These are phyloP conservation scores for Tetrapisispora taiwanensis DNA, from an alignment of 805 yeast genomes.

Conservation along the genomic window DNA sequence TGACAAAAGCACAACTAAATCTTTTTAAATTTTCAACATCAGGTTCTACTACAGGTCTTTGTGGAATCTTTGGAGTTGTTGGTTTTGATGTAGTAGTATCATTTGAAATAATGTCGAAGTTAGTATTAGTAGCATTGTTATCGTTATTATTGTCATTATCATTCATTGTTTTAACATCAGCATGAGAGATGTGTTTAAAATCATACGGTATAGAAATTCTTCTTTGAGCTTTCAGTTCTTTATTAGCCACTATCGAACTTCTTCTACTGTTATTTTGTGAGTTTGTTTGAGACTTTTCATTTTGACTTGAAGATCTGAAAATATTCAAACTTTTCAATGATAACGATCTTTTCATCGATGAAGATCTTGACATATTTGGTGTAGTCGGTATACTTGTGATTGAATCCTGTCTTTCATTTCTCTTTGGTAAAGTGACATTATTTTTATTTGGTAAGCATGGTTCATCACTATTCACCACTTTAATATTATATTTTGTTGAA, in stretches of 20 bases:
- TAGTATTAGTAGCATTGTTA: too few relatives aligned
- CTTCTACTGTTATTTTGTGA: neutral
- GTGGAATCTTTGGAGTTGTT: neutral
- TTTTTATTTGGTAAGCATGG: slow-evolving; percentile 28
- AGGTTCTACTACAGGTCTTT: neutral
- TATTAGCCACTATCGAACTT: neutral
- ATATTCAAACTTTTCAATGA: neutral
- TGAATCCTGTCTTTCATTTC: neutral
- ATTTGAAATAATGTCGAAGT: too few relatives aligned
- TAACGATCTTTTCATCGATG: neutral
- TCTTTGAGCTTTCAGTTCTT: slow-evolving; percentile 1
- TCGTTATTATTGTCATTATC: too few relatives aligned
- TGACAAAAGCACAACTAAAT: slow-evolving; percentile 8
- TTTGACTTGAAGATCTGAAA: neutral
- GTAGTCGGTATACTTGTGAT: neutral
- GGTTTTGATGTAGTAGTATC: too few relatives aligned
- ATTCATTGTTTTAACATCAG: slow-evolving; percentile 13
- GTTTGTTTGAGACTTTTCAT: neutral
- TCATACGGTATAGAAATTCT: slow-evolving; percentile 32
- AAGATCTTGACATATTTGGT: neutral
- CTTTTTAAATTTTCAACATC: neutral
- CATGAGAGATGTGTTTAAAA: slow-evolving; percentile 34
- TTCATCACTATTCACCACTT: slow-evolving; percentile 25
- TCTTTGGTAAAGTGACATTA: slow-evolving; percentile 28
- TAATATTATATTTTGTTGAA: neutral